Percentiles rank a stretch among this genome's conserved stretches.
phyloP scores from a whole-genome alignment of 2,329 filamentous ascomycete genomes.

The Pseudocercospora fijiensis region DNA sequence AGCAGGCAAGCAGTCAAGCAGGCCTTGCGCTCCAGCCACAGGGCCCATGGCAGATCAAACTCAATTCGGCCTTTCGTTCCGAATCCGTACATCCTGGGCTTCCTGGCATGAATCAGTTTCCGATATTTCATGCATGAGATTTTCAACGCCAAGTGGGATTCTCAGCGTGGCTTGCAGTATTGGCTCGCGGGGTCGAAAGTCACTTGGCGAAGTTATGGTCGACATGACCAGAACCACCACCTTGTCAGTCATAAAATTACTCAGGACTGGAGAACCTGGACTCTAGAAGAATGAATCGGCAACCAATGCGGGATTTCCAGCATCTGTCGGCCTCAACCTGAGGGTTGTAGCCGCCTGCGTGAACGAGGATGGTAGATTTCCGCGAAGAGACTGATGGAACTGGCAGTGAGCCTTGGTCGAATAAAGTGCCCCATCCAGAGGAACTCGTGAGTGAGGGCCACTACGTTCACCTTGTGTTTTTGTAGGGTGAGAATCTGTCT shows the following conservation, averaged over 20 bases:
- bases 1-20: background rate
- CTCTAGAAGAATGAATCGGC: background rate
- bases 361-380: background rate
- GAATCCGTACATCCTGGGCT: background rate
- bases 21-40: background rate
- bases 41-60: slow-evolving; percentile 4
- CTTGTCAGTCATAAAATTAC: background rate
- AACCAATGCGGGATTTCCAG: background rate
- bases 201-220: background rate
- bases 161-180: background rate
- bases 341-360: background rate
- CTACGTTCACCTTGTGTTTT: background rate
- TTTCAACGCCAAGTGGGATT: background rate
- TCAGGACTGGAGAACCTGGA: background rate
- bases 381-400: background rate
- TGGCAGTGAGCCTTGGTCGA: background rate
- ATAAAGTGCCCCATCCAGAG: background rate
- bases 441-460: background rate
- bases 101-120: background rate
- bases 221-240: background rate
- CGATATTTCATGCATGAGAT: slow-evolving; percentile 1
- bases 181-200: background rate
- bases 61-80: background rate
- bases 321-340: background rate
- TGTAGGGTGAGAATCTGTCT: background rate